Percentiles rank a stretch among this genome's conserved stretches.
Evolutionary conservation across 306 rosid genomes (phyloP).

Genomic region (Cucurbita moschata): DNA sequence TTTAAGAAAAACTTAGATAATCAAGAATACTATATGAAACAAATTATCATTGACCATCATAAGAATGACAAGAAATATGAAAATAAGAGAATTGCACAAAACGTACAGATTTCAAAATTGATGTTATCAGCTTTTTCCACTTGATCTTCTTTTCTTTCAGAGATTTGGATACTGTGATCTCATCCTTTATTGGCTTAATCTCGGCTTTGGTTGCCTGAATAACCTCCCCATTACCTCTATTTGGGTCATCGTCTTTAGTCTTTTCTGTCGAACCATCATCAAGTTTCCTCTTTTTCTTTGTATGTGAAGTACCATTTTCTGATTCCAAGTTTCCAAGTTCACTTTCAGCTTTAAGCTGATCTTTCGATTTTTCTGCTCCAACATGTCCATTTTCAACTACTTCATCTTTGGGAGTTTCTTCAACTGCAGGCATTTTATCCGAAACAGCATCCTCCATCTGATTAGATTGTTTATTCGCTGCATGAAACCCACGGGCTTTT

Average conservation of each 20-base stretch:
- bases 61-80: neutral
- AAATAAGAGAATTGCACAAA: neutral
- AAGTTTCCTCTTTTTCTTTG: slow-evolving; percentile 55
- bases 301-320: slow-evolving; percentile 18
- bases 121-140: slow-evolving; percentile 72
- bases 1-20: neutral
- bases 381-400: slow-evolving; percentile 12
- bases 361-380: slow-evolving; percentile 20
- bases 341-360: slow-evolving; percentile 15
- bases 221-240: slow-evolving; percentile 52
- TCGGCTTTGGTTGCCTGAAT: slow-evolving; percentile 30
- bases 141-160: slow-evolving; percentile 34
- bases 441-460: slow-evolving; percentile 23
- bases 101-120: slow-evolving; percentile 65
- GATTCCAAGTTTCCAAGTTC: slow-evolving; percentile 13
- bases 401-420: slow-evolving; percentile 18
- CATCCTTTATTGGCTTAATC: slow-evolving; percentile 17
- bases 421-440: slow-evolving; percentile 24
- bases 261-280: slow-evolving; percentile 31
- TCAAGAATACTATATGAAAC: neutral
- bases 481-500: slow-evolving; percentile 64
- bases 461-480: slow-evolving; percentile 35
- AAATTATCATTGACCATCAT: neutral
- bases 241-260: slow-evolving; percentile 22
- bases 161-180: neutral